Evolutionary conservation across 768 basidiomycete genomes (phyloP), one percentile per base, ranked within the genome.

Genomic region (Lactifluus subvellereus): DNA sequence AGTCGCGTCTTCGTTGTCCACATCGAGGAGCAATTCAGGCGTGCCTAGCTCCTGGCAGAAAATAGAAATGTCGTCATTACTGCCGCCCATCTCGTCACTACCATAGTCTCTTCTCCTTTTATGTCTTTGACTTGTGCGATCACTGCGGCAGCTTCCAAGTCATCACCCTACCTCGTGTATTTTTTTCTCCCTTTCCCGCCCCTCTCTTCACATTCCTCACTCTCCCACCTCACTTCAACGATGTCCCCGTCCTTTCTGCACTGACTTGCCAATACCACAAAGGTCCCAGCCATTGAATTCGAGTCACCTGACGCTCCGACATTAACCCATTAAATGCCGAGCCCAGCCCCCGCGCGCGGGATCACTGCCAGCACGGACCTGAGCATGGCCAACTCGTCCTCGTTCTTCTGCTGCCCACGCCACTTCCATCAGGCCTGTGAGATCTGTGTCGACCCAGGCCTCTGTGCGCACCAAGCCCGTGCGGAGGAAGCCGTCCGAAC

Each of bases 391-490:
- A 85, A 84, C 71, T 81, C 85, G 3, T 82, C 85, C 3, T 82
- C 84, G 6, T 77, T 82, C 0, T 76, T 84, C 69, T 83, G 86
- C 48, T 91, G 89, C 68, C 84, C 87, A 0, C 80, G 88, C 20
- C 89, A 91, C 71, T 77, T 91, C 1, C 83, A 87, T 67, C 84
- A 83, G 6, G 82, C 82, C 40, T 91, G 89, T 67, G 83, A 88
- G 67, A 89, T 90, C 61, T 91, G 89, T 67, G 82, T 87, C 18
- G 84, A 84, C 67, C 82, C 84, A 0, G 85, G 78, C 68, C 49
- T 69, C 9, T 71, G 73, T 13, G 70, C 72, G 30, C 71, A 6
- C 66, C 70, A 13, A 70, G 55, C 11, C 55, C 66, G 8, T 51
- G 54, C 1, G 61, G 59, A 22, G 50, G 35, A 61, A 58, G n/a